These are phyloP conservation scores for Hypericum perforatum DNA, from an alignment of 345 rosid genomes.

Conservation along the genomic window DNA sequence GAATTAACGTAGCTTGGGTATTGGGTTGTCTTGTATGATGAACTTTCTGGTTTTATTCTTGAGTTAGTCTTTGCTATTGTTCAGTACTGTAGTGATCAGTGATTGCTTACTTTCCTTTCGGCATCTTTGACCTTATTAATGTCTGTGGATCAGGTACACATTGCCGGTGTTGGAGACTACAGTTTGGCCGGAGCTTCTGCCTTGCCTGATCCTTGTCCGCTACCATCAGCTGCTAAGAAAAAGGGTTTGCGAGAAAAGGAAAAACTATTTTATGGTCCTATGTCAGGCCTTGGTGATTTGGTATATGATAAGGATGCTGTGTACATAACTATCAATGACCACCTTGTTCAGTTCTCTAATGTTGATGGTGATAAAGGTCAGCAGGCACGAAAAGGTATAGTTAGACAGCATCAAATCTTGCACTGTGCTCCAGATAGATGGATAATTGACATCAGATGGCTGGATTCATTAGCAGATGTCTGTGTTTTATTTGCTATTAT, in stretches of 20 bases:
- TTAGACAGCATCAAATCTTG: neutral
- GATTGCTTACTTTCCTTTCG: neutral
- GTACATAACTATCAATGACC: slow-evolving; percentile 85
- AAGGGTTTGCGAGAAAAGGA: slow-evolving; percentile 87
- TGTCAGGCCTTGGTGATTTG: slow-evolving; percentile 96
- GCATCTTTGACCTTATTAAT: slow-evolving; percentile 6
- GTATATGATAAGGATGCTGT: slow-evolving; percentile 96
- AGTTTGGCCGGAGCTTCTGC: slow-evolving; percentile 67
- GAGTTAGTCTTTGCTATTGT: too few species aligned
- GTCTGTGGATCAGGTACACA: slow-evolving; percentile 59
- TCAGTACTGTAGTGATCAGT: too few species aligned
- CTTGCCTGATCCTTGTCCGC: slow-evolving; percentile 88
- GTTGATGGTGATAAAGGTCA: slow-evolving; percentile 47
- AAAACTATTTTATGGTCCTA: slow-evolving; percentile 87
- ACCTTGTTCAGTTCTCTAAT: slow-evolving; percentile 79
- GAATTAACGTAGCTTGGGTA: too few species aligned
- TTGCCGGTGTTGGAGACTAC: slow-evolving; percentile 97
- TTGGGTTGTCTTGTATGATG: too few species aligned
- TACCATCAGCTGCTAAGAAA: slow-evolving; percentile 84
- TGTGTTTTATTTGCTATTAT: too few species aligned
- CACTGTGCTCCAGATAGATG: neutral
- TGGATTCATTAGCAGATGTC: too few species aligned
- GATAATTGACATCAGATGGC: too few species aligned
- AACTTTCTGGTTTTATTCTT: too few species aligned
- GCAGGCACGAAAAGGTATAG: slow-evolving; percentile 48